Conservation (phyloP, 1,139 yeast species). For the Hansenula sp. region DNA sequence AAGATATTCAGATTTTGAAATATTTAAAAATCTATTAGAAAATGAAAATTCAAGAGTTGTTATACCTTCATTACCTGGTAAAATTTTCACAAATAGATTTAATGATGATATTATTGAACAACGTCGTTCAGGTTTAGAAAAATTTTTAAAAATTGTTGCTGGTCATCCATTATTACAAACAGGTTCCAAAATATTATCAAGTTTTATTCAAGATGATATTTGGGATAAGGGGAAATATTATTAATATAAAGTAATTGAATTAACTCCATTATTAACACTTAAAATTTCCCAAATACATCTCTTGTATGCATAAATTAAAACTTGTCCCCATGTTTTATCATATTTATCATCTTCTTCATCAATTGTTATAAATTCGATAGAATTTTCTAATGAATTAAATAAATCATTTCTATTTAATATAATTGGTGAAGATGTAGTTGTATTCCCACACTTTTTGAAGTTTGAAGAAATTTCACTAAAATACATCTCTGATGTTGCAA, state of each 20-base stretch:
- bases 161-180: slow-evolving; percentile 94
- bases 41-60: slow-evolving; percentile 73
- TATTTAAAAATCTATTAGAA: slow-evolving; percentile 70
- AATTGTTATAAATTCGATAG: slow-evolving; percentile 12
- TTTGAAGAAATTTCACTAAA: slow-evolving; percentile 31
- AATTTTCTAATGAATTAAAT: slow-evolving; percentile 21
- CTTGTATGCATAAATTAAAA: slow-evolving; percentile 41
- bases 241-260: slow-evolving; percentile 30
- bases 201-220: slow-evolving; percentile 82
- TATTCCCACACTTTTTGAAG: slow-evolving; percentile 8
- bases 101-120: slow-evolving; percentile 81
- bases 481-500: slow-evolving; percentile 23
- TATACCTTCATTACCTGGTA: slow-evolving; percentile 87
- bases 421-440: slow-evolving; percentile 26
- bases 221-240: slow-evolving; percentile 51
- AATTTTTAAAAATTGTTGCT: slow-evolving; percentile 74
- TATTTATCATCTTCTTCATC: slow-evolving; percentile 2
- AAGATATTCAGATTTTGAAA: slow-evolving; percentile 86
- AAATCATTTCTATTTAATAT: slow-evolving; percentile 38
- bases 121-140: slow-evolving; percentile 79
- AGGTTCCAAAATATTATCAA: slow-evolving; percentile 75
- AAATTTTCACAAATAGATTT: slow-evolving; percentile 64
- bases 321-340: slow-evolving; percentile 37
- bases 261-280: slow-evolving; percentile 29
- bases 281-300: slow-evolving; percentile 52